Base-by-base conservation (phyloP, 129 eudicot genomes). In the Sambucus nigra region DNA sequence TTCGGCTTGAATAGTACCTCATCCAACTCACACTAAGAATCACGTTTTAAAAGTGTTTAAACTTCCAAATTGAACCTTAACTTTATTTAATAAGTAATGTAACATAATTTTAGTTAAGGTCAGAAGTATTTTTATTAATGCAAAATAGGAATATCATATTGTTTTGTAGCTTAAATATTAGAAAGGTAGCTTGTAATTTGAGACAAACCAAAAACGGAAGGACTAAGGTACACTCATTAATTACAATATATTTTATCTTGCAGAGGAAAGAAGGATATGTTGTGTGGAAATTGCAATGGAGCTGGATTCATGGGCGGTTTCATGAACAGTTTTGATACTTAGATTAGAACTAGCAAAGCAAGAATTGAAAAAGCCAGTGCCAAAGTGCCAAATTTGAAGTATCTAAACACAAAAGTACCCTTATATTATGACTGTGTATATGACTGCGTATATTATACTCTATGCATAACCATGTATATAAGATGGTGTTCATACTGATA, bases 221-320 rank as follows among this genome's bases (percentile, higher is more conserved):
- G n/a, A n/a, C n/a, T n/a, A n/a, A n/a, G n/a, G n/a, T n/a, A n/a
- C n/a, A n/a, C n/a, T n/a, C n/a, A n/a, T n/a, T n/a, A n/a, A n/a
- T n/a, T n/a, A n/a, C n/a, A n/a, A 35, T 13, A 1, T 13, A 16
- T 42, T 13, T 42, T 42, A 25, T 60, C 27, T 64, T 60, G 72
- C 75, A 83, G 96, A 47, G 96, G 94, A 21, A 80, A 32, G 69
- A 83, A 73, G 80, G 96, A 83, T 20, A 69, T 87, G 64, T 59
- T 87, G 40, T 87, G 96, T 19, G 96, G 94, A 12, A 65, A 61
- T 47, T 87, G 94, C 69, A 87, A 87, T 45, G 94, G 89, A 52
- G 96, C 96, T 42, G 94, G 96, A 31, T 87, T 83, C 47, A 40
- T 77, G 32, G 96, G 96, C 25, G 96, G 94, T 50, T 80, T 88